Conservation (phyloP, 2,329 filamentous ascomycete genomes). For the Nemania sp. region DNA sequence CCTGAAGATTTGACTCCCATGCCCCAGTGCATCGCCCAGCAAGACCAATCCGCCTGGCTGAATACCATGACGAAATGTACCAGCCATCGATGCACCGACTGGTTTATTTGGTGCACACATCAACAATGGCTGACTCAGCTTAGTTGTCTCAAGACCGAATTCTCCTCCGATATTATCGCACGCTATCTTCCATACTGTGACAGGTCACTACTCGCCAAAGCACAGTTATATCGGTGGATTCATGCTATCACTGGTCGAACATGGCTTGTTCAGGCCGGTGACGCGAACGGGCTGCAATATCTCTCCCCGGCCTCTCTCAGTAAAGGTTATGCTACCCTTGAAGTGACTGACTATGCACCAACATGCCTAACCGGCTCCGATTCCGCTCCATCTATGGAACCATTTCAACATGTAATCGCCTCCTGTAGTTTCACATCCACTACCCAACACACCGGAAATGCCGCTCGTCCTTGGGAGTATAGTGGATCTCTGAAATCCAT, state of each 20-base stretch:
- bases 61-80: constrained; percentile 30
- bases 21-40: constrained; percentile 31
- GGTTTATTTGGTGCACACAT: constrained; percentile 21
- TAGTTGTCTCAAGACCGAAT: constrained; percentile 20
- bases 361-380: constrained; percentile 23
- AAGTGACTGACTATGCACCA: constrained; percentile 16
- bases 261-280: constrained; percentile 24
- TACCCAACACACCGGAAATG: constrained; percentile 27
- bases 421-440: constrained; percentile 25
- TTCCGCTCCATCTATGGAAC: constrained; percentile 24
- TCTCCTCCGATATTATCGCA: constrained; percentile 15
- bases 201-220: constrained; percentile 29
- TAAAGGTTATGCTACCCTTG: constrained; percentile 16
- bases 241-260: constrained; percentile 25
- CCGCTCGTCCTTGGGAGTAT: constrained; percentile 32
- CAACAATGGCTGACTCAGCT: constrained; percentile 26
- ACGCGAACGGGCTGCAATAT: constrained; percentile 15
- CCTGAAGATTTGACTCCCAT: constrained; percentile 29
- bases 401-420: constrained; percentile 23
- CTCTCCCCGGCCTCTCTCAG: constrained; percentile 26
- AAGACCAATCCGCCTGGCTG: constrained; percentile 28
- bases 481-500: constrained; percentile 17
- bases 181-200: constrained; percentile 26
- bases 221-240: constrained; percentile 27
- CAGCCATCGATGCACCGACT: constrained; percentile 23